Percentiles rank a stretch among this genome's conserved stretches.
Evolutionary conservation across 495 filamentous ascomycete genomes (phyloP).

Genomic region (Amphirosellinia nigrospora): DNA sequence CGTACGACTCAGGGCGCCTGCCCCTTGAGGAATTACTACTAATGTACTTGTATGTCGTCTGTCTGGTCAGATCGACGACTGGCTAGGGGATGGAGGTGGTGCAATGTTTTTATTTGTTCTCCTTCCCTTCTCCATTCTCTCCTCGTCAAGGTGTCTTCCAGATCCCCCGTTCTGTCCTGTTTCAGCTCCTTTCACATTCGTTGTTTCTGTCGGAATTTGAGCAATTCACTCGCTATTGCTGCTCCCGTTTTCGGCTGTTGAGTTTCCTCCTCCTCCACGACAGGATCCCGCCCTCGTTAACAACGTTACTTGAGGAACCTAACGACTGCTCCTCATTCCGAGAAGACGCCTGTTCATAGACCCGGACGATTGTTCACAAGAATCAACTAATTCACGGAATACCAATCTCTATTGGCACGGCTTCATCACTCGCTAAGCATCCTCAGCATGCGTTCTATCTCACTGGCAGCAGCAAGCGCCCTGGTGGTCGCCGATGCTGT

Average conservation of each 20-base stretch:
- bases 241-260: conserved; percentile 44
- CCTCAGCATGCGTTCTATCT: conserved; percentile 59
- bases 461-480: conserved; percentile 49
- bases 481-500: conserved; percentile 62
- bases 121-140: background rate
- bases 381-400: conserved; percentile 2
- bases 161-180: background rate
- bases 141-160: background rate
- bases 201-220: conserved; percentile 2
- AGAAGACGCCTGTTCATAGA: conserved; percentile 1
- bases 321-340: background rate
- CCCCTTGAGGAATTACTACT: background rate
- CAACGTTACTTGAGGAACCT: conserved; percentile 24
- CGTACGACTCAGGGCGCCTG: conserved; percentile 10
- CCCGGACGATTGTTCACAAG: background rate
- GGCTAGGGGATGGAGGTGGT: background rate
- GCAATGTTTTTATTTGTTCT: conserved; percentile 9
- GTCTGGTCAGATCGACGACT: conserved; percentile 11
- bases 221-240: conserved; percentile 50
- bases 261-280: conserved; percentile 21
- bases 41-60: background rate
- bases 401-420: background rate
- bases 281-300: conserved; percentile 29
- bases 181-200: conserved; percentile 21
- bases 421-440: background rate